Percentiles rank a stretch among this genome's conserved stretches.
These are phyloP conservation scores for Wickerhamomyces queroliae DNA, from an alignment of 805 yeast species.

Conservation along the genomic window DNA sequence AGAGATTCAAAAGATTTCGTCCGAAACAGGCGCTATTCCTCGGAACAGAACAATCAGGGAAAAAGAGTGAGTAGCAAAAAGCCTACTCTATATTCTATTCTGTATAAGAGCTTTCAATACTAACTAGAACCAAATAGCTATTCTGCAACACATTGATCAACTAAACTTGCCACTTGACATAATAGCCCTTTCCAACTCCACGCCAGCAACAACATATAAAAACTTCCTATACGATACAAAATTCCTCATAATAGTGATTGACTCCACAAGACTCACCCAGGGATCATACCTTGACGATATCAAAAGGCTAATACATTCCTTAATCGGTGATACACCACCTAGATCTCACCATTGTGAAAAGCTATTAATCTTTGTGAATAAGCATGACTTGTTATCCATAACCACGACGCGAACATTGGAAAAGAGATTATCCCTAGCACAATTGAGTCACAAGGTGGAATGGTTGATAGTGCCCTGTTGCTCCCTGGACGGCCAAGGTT, in stretches of 20 bases:
- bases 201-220: constrained; percentile 12
- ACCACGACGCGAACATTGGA: constrained; percentile 9
- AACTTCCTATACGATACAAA: constrained; percentile 16
- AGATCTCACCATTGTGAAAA: constrained; percentile 1
- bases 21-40: constrained; percentile 11
- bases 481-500: constrained; percentile 6
- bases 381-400: constrained; percentile 10
- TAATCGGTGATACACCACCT: too few species aligned
- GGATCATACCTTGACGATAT: constrained; percentile 7
- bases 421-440: constrained; percentile 6
- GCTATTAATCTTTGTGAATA: constrained; percentile 16
- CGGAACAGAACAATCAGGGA: constrained; percentile 15
- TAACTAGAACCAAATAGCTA: constrained; percentile 1
- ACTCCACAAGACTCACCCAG: constrained; percentile 10
- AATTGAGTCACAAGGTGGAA: constrained; percentile 6
- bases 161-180: constrained; percentile 11
- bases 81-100: background rate
- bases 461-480: constrained; percentile 15
- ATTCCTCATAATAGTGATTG: constrained; percentile 14
- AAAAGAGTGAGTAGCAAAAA: constrained; percentile 3
- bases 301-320: constrained; percentile 3
- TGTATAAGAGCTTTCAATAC: background rate
- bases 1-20: constrained; percentile 1
- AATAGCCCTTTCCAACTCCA: constrained; percentile 14
- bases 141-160: constrained; percentile 9